Conservation (phyloP, 345 rosid species). For the Aquilaria sinensis region DNA sequence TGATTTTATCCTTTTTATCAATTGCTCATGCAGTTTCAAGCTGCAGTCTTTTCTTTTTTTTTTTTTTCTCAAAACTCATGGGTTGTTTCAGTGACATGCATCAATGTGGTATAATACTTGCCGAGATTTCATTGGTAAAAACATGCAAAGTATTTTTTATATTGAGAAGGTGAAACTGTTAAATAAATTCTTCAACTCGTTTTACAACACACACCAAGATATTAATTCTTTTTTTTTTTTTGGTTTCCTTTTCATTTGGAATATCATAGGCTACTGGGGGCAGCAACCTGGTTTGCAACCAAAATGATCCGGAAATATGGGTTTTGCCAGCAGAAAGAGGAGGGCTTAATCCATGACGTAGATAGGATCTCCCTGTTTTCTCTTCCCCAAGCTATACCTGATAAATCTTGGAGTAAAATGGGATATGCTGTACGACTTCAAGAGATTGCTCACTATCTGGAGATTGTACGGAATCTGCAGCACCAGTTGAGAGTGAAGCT, state of each 20-base stretch:
- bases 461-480: conserved; percentile 75
- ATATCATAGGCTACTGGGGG: conserved; percentile 65
- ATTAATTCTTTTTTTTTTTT: background rate
- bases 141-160: too few relatives aligned
- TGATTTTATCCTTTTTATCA: too few relatives aligned
- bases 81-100: too few relatives aligned
- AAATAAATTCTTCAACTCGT: too few relatives aligned
- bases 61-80: too few relatives aligned
- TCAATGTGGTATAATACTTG: too few relatives aligned
- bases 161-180: too few relatives aligned
- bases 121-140: too few relatives aligned
- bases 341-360: conserved; percentile 30
- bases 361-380: conserved; percentile 32
- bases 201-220: too few relatives aligned
- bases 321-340: conserved; percentile 48
- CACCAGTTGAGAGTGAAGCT: conserved; percentile 52
- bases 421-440: conserved; percentile 46
- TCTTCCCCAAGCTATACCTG: conserved; percentile 44
- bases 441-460: conserved; percentile 83
- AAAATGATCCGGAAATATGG: conserved; percentile 78
- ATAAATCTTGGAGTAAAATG: conserved; percentile 29
- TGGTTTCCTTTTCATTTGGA: background rate
- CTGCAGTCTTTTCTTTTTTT: too few relatives aligned
- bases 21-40: too few relatives aligned
- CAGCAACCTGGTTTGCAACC: conserved; percentile 76